Evolutionary conservation across 495 filamentous ascomycete genomes (phyloP), one percentile per base, ranked within the genome.

Genomic region (Gamarada debralockiae): DNA sequence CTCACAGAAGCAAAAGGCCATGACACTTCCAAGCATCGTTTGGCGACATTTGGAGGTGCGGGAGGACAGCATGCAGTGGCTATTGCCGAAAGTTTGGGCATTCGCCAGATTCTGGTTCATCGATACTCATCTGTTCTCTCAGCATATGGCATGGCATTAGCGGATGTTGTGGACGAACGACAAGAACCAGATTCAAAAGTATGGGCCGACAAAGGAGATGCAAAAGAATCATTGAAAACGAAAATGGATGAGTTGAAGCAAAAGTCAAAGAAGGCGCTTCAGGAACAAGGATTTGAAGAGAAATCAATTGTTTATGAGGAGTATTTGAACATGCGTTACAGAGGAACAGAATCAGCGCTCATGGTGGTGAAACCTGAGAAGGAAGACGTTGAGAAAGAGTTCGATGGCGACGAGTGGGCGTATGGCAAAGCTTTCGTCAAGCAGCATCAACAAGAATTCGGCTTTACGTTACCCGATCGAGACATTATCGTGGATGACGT

Each of bases 41-140:
- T 97, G 36, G 92, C 91, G 1, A 92, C 87, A 0, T 97, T 98
- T 71, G 93, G 93, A 18, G 93, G 93, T 23, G 93, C 93, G 1
- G 93, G 93, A 42, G 93, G 93, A 2, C 93, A 98, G 65, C 93
- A 98, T 61, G 93, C 93, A 5, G 88, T 93, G 15, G 90, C 89
- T n/a, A 96, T 98, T 61, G 93, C 92, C 10, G 86, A 91, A 58
- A 86, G 85, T 17, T 73, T 98, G 17, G 92, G 92, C 0, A 89
- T 98, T 58, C 77, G 73, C 24, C 88, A 95, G 65, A 92, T 96
- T 31, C 71, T 98, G 3, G 77, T 98, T 13, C 93, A 97, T 63
- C 77, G 86, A 34, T 96, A 97, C 65, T 96, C 92, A 0, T 96
- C 92, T 0, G 90, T 98, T 2, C 77, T 98, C 0, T 96, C 91